A percentile compares a stretch with the other conserved stretches of the same genome.
Conservation (phyloP, 805 yeast species). For the Candida hungchunana region DNA sequence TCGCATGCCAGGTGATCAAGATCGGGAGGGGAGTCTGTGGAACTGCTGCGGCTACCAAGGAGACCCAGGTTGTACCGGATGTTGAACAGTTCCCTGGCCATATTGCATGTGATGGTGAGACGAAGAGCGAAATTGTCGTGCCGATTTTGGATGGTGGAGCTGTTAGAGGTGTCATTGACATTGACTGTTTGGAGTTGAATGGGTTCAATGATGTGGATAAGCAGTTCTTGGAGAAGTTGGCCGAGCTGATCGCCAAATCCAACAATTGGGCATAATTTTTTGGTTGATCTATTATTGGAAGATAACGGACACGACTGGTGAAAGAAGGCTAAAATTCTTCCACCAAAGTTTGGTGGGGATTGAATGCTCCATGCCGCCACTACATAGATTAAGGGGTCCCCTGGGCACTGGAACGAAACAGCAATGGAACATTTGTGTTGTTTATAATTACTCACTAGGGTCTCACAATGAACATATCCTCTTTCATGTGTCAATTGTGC, state of each 20-base stretch:
- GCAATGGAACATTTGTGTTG: too few species aligned
- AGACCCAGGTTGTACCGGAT: constrained; percentile 73
- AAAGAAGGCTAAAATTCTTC: too few species aligned
- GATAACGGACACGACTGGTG: too few species aligned
- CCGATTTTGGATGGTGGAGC: constrained; percentile 53
- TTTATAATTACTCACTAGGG: too few species aligned
- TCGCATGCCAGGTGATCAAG: constrained; percentile 82
- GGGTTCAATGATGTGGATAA: constrained; percentile 71
- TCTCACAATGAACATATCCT: too few species aligned
- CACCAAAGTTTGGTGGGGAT: too few species aligned
- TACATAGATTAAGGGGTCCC: too few species aligned
- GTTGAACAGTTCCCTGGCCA: constrained; percentile 85
- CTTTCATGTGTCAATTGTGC: too few species aligned
- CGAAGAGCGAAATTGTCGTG: constrained; percentile 89
- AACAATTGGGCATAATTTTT: constrained; percentile 41
- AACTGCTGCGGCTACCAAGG: constrained; percentile 53
- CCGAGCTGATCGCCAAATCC: constrained; percentile 43
- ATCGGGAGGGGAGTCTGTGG: constrained; percentile 94
- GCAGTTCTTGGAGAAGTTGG: constrained; percentile 55
- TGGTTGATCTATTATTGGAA: too few species aligned
- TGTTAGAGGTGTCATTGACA: constrained; percentile 75
- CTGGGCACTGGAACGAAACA: too few species aligned
- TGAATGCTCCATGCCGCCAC: too few species aligned
- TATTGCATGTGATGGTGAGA: constrained; percentile 96
- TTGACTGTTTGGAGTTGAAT: constrained; percentile 62